Evolutionary conservation across 2,329 filamentous ascomycete species (phyloP).

Genomic region (Ophiostoma perfectum): DNA sequence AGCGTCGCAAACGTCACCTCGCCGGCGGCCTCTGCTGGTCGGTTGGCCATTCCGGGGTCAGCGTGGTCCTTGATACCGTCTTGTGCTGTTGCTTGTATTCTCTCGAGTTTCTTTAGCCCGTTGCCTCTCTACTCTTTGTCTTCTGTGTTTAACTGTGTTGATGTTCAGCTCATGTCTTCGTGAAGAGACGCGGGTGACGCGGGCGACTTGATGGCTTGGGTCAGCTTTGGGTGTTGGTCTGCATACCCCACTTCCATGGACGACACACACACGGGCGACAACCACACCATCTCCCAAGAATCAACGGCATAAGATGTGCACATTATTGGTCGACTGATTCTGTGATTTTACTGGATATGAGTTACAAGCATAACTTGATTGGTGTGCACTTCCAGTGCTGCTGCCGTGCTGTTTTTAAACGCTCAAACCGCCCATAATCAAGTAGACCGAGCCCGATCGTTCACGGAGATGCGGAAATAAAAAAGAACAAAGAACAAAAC

Average conservation of each 20-base stretch:
- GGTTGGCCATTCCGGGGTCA: not conserved
- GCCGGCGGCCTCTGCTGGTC: not conserved
- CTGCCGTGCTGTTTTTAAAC: too few relatives aligned
- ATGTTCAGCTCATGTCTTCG: not conserved
- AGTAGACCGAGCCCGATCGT: too few relatives aligned
- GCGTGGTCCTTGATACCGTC: not conserved
- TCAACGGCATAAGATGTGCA: not conserved
- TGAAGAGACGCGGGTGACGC: not conserved
- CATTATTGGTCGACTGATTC: not conserved
- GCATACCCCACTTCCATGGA: not conserved
- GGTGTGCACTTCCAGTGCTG: too few relatives aligned
- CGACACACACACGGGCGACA: too few relatives aligned
- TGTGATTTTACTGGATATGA: not conserved
- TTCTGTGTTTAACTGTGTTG: not conserved
- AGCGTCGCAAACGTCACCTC: constrained; percentile 26
- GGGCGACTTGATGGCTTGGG: too few relatives aligned
- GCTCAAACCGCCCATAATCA: too few relatives aligned
- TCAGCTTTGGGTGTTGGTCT: not conserved
- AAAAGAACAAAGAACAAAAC: too few relatives aligned
- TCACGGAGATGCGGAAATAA: too few relatives aligned
- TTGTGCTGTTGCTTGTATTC: too few relatives aligned
- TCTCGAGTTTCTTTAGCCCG: too few relatives aligned
- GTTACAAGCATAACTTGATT: too few relatives aligned
- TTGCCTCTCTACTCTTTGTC: not conserved
- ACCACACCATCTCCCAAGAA: too few relatives aligned